Percentiles rank a stretch among this genome's conserved stretches.
Evolutionary conservation across 345 rosid genomes (phyloP).

Genomic region (Populus deltoides): DNA sequence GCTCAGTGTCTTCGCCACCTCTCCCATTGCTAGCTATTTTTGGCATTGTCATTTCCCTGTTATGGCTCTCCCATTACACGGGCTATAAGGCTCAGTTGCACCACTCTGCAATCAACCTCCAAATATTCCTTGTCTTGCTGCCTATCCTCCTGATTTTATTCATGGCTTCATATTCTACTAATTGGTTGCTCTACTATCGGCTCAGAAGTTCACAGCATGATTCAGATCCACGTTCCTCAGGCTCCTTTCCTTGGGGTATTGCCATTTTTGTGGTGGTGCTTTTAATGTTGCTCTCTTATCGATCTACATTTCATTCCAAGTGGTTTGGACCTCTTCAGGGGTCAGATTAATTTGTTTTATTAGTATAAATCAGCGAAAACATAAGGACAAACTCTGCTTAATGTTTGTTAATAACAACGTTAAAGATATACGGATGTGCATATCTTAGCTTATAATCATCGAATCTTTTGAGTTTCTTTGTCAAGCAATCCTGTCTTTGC

Average conservation of each 20-base stretch:
- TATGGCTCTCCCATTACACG: conserved; percentile 41
- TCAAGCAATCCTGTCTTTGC: not conserved
- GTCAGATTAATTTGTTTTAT: conserved; percentile 4
- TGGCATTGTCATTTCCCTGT: conserved; percentile 43
- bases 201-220: not conserved
- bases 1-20: conserved; percentile 42
- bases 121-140: conserved; percentile 33
- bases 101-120: conserved; percentile 31
- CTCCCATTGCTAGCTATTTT: conserved; percentile 41
- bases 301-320: conserved; percentile 49
- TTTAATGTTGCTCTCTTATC: conserved; percentile 45
- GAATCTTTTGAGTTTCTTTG: not conserved
- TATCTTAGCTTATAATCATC: not conserved
- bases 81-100: conserved; percentile 33
- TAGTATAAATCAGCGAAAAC: not conserved
- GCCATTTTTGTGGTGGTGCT: conserved; percentile 38
- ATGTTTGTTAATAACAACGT: no score
- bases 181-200: conserved; percentile 20
- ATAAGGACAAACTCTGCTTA: no score
- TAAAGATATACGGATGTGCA: not conserved
- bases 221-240: not conserved
- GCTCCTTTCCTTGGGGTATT: conserved; percentile 44
- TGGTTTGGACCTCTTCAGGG: conserved; percentile 45
- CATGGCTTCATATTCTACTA: conserved; percentile 24
- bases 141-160: conserved; percentile 38